Evolutionary conservation across 495 filamentous ascomycete genomes (phyloP).

Genomic region (Aspergillus conjunctus): DNA sequence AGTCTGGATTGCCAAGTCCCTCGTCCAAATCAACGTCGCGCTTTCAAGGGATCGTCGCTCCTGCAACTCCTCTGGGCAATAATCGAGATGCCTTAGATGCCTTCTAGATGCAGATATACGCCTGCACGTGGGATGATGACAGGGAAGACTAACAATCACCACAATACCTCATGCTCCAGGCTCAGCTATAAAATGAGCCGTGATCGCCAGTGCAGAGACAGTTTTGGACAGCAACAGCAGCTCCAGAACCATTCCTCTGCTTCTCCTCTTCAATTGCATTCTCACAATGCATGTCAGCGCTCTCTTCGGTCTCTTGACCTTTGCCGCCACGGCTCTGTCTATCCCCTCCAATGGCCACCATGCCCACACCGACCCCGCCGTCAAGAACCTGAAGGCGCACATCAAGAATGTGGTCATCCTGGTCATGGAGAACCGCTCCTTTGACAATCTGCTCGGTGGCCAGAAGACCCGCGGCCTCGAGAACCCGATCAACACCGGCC

Average conservation of each 20-base stretch:
- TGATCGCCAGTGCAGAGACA: background rate
- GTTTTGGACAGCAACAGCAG: slow-evolving; percentile 7
- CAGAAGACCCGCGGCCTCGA: slow-evolving; percentile 40
- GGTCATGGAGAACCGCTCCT: slow-evolving; percentile 50
- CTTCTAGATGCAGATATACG: background rate
- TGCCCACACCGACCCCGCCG: slow-evolving; percentile 28
- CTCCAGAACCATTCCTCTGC: background rate
- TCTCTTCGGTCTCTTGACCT: slow-evolving; percentile 40
- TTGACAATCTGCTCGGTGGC: slow-evolving; percentile 50
- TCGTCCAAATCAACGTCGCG: no score
- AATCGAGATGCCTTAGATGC: no score
- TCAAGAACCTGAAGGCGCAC: slow-evolving; percentile 40
- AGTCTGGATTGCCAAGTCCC: no score
- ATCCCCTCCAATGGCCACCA: slow-evolving; percentile 24
- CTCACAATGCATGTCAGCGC: slow-evolving; percentile 36
- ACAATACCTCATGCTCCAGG: no score
- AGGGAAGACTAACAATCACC: background rate
- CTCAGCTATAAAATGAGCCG: background rate
- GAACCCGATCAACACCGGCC: slow-evolving; percentile 49
- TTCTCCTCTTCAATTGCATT: background rate
- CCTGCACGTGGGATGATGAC: background rate
- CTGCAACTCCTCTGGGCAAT: no score
- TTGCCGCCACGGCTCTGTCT: slow-evolving; percentile 35
- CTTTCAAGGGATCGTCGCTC: no score
- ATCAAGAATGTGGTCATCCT: slow-evolving; percentile 53